Evolutionary conservation across 106 monocot genomes (phyloP).

Genomic region (Alisma plantagoaquatica): DNA sequence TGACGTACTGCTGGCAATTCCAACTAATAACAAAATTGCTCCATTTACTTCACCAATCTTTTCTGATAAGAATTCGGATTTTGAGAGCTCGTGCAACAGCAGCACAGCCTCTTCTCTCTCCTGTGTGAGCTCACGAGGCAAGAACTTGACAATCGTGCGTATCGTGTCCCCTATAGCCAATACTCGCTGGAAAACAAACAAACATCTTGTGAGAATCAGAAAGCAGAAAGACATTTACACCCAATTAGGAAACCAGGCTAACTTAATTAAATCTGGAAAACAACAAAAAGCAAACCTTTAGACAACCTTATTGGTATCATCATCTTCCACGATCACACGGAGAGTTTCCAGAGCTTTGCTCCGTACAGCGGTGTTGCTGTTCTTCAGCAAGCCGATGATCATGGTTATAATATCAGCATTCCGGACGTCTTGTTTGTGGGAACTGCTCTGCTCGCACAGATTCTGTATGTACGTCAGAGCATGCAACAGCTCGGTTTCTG

Average conservation of each 20-base stretch:
- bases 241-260: no score
- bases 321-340: slow-evolving; percentile 64
- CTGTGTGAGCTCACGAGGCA: slow-evolving; percentile 51
- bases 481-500: slow-evolving; percentile 61
- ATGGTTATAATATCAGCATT: slow-evolving; percentile 38
- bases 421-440: slow-evolving; percentile 45
- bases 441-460: slow-evolving; percentile 52
- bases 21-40: slow-evolving; percentile 78
- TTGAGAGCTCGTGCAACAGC: slow-evolving; percentile 79
- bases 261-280: no score
- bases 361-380: slow-evolving; percentile 49
- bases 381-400: slow-evolving; percentile 77
- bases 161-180: slow-evolving; percentile 60
- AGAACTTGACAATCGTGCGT: slow-evolving; percentile 78
- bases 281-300: slow-evolving; percentile 11
- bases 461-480: slow-evolving; percentile 42
- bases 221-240: slow-evolving; percentile 1
- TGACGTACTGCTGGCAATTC: slow-evolving; percentile 75
- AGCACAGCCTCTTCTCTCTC: slow-evolving; percentile 80
- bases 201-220: slow-evolving; percentile 8
- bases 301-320: slow-evolving; percentile 81
- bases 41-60: slow-evolving; percentile 79
- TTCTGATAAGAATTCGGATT: slow-evolving; percentile 57
- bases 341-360: slow-evolving; percentile 77
- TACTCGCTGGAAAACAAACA: slow-evolving; percentile 46